Evolutionary conservation across 83 land plant species (phyloP).

Genomic region (Diphasiastrum complanatum): DNA sequence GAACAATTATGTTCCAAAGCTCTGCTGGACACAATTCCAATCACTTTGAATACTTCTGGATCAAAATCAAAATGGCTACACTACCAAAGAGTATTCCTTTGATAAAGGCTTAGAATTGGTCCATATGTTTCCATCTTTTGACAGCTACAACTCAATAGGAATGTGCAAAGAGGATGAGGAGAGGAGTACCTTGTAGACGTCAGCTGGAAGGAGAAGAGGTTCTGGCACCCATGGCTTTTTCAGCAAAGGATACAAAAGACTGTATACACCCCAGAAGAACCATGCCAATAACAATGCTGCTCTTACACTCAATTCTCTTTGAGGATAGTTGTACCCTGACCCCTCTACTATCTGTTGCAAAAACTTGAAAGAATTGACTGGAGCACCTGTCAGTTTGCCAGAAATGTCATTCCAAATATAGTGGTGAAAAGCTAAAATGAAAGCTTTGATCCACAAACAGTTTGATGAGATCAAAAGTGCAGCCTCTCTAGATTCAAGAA

Average conservation of each 20-base stretch:
- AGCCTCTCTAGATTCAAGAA: too few relatives aligned
- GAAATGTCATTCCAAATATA: too few relatives aligned
- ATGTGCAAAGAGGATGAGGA: neutral
- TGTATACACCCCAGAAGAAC: constrained; percentile 44
- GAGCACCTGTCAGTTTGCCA: too few relatives aligned
- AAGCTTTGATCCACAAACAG: too few relatives aligned
- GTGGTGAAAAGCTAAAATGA: too few relatives aligned
- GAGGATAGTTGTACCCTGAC: constrained; percentile 60
- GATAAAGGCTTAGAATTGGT: neutral
- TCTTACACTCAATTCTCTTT: constrained; percentile 36
- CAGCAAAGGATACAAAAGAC: constrained; percentile 70
- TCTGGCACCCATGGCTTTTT: constrained; percentile 68
- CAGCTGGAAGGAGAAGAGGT: constrained; percentile 84
- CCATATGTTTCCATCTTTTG: neutral
- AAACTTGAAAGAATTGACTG: constrained; percentile 73
- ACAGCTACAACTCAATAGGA: neutral
- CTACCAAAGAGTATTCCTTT: neutral
- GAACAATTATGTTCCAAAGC: too few relatives aligned
- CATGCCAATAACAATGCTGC: constrained; percentile 52
- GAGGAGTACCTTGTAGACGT: constrained; percentile 67
- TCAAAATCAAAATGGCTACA: too few relatives aligned
- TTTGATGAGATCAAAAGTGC: too few relatives aligned
- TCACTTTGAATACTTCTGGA: too few relatives aligned
- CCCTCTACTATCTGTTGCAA: constrained; percentile 51
- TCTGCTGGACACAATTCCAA: too few relatives aligned